Evolutionary conservation across 1,139 yeast genomes (phyloP).

Genomic region (Saccharomyces hybrid): DNA sequence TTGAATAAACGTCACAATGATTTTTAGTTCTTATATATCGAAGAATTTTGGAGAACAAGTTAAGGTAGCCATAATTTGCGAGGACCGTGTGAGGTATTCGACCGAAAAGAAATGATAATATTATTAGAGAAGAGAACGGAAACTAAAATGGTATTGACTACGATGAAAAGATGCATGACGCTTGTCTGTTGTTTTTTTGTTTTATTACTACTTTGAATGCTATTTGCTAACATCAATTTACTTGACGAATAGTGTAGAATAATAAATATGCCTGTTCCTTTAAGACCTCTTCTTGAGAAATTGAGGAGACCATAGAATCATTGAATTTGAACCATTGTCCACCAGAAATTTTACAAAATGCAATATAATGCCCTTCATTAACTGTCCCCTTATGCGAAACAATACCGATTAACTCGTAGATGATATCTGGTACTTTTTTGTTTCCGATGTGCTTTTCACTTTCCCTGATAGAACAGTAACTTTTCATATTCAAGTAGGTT

Average conservation of each 20-base stretch:
- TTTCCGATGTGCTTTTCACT: slow-evolving; percentile 6
- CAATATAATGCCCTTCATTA: slow-evolving; percentile 89
- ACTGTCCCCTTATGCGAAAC: slow-evolving; percentile 88
- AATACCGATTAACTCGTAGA: slow-evolving; percentile 77
- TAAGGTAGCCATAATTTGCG: background rate
- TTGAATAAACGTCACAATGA: background rate
- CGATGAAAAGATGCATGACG: background rate
- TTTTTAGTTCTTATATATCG: background rate
- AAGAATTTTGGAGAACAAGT: background rate
- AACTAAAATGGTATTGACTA: background rate
- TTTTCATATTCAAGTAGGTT: slow-evolving; percentile 57
- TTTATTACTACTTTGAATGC: background rate
- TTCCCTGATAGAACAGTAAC: slow-evolving; percentile 40
- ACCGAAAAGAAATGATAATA: background rate
- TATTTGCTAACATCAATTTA: background rate
- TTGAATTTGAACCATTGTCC: slow-evolving; percentile 88
- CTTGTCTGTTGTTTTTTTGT: background rate
- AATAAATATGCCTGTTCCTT: slow-evolving; percentile 69
- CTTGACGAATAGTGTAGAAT: slow-evolving; percentile 41
- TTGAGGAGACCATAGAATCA: slow-evolving; percentile 73
- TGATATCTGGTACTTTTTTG: slow-evolving; percentile 27
- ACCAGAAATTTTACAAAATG: slow-evolving; percentile 59
- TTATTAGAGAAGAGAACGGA: background rate
- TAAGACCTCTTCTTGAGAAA: slow-evolving; percentile 57
- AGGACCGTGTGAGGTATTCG: background rate